Conservation (phyloP, 352 stramenopile species). For the Thalassiosira hispida region DNA sequence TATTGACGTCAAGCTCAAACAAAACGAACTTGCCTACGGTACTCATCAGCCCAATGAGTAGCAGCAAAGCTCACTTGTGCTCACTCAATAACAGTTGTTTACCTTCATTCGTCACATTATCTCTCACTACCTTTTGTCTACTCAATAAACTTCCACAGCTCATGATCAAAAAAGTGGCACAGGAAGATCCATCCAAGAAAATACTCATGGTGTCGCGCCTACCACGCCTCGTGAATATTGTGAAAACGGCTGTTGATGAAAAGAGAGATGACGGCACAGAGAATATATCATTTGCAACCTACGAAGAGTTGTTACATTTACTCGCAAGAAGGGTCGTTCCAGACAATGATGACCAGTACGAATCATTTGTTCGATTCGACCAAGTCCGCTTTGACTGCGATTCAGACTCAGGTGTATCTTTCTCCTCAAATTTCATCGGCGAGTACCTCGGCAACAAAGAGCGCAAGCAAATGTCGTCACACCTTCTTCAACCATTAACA, state of each 20-base stretch:
- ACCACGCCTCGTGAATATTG: slow-evolving; percentile 30
- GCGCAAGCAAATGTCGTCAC: slow-evolving; percentile 12
- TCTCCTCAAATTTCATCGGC: slow-evolving; percentile 17
- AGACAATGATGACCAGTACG: slow-evolving; percentile 22
- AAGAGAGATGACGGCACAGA: slow-evolving; percentile 3
- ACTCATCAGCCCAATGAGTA: too few relatives aligned
- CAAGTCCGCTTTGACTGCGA: slow-evolving; percentile 33
- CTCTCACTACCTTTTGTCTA: neutral
- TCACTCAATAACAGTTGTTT: slow-evolving; percentile 6
- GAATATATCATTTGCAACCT: slow-evolving; percentile 40
- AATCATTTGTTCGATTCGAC: slow-evolving; percentile 36
- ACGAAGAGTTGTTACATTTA: slow-evolving; percentile 34
- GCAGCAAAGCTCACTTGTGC: too few relatives aligned
- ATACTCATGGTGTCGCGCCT: slow-evolving; percentile 35
- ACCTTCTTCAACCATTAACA: slow-evolving; percentile 27
- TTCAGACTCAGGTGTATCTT: slow-evolving; percentile 22
- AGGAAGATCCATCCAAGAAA: slow-evolving; percentile 10
- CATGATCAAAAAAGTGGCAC: slow-evolving; percentile 32
- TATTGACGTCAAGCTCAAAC: too few relatives aligned
- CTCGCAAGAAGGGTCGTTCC: slow-evolving; percentile 29
- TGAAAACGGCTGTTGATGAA: slow-evolving; percentile 43
- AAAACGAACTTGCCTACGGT: too few relatives aligned
- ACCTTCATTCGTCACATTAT: neutral
- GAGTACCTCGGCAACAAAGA: slow-evolving; percentile 19
- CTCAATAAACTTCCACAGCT: neutral